Evolutionary conservation across 306 rosid genomes (phyloP), one percentile per base, ranked within the genome.

Genomic region (Pyrus communis): DNA sequence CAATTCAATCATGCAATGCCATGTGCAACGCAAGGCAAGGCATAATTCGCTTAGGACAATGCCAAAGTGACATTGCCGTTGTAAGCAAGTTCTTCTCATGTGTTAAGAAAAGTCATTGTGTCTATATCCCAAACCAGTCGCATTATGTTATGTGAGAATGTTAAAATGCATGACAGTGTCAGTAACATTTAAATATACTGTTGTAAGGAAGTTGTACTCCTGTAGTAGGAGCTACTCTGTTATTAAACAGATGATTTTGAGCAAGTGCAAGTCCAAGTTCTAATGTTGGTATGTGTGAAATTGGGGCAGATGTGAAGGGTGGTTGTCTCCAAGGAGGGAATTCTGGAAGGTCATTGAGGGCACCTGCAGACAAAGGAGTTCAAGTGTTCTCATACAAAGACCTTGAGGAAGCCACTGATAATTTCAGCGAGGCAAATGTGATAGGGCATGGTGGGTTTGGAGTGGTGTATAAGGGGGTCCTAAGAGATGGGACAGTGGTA

Each of bases 341-440:
- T 71, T 69, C 82, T 67, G 85, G 78, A 72, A 82, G 81, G 87
- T 54, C 88, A 78, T 3, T 74, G 9, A 45, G 61, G 61, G 19
- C 15, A 74, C n/a, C 78, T 61, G 30, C 35, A 46, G 23, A 77
- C 33, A 73, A 93, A 69, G 98, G 95, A 57, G 97, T 89, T 2
- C 99, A 96, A 84, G 97, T 96, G 27, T 93, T 91, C 81, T 88
- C 98, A 3, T 93, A 91, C 71, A 96, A 74, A 83, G 98, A 96
- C 67, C 84, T 96, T 54, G 91, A 93, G 82, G 82, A 74, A 77
- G 97, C 98, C 23, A 93, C 99, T 0, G 82, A 81, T 2, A 76
- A 83, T 61, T 96, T 93, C 71, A 82, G 76, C 64, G 93, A 89
- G 82, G 85, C 81, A 43, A 91, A 96, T 83, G 80, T 87, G 72